Base-by-base conservation (phyloP, 345 rosid genomes). In the Murraya koenigii region DNA sequence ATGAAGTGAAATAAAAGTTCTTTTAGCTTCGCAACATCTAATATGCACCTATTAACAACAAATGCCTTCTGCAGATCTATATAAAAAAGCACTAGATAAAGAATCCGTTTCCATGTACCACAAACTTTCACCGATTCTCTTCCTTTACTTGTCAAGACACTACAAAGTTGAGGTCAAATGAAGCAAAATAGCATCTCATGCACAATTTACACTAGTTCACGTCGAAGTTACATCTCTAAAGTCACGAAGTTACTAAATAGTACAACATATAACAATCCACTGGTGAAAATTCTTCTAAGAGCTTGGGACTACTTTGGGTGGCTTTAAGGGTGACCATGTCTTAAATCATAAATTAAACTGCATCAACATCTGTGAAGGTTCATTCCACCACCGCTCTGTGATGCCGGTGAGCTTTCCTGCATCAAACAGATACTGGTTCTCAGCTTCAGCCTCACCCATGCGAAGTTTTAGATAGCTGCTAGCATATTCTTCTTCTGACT, bases 401-500 rank as follows among this genome's bases (percentile, higher is more conserved):
- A 84, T 38, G 86, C 83, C 0, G 91, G 90, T 11, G 89, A 89
- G 81, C 92, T 90, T 80, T 94, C 99, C 78, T 94, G 98, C 77
- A 94, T 94, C 97, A 79, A 94, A 91, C 65, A 97, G 83, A 88
- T 89, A 91, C 82, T 94, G 95, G 85, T 91, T 97, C 88, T 97
- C 98, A 1, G 98, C 99, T 86, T 94, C 99, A 0, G 99, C 98
- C 84, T 97, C 98, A 59, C 98, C 94, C 71, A 97, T 83, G 69
- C 97, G 89, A 39, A 86, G 96, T 71, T 97, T 92, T 71, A 93
- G 89, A 79, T 94, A 94, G 84, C 90, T 90, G 81, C 85, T 93
- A 4, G 97, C 96, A 77, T 91, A 97, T 80, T 97, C 99, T 79
- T 97, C 98, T 82, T 97, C 98, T 0, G 98, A 89, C 82, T 92